Conservation (phyloP, 768 basidiomycete species). For the Suillus decipiens region DNA sequence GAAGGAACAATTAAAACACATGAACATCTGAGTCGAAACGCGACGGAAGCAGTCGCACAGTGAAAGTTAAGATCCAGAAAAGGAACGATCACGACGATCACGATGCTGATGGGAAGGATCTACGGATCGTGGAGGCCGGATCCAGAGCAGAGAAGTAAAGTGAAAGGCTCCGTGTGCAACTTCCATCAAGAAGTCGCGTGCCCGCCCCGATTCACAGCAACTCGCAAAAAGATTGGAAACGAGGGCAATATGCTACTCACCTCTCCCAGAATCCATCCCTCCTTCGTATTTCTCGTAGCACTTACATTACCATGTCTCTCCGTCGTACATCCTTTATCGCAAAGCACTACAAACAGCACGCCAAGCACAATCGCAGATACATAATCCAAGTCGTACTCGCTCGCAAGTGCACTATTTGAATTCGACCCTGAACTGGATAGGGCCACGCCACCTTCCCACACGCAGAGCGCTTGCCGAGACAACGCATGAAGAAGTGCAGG, state of each 20-base stretch:
- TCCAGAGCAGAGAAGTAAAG: not conserved
- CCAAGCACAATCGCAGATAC: constrained; percentile 61
- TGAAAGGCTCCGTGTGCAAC: not conserved
- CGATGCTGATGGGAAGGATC: constrained; percentile 1
- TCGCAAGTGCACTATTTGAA: constrained; percentile 17
- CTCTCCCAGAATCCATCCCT: constrained; percentile 7
- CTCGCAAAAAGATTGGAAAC: not conserved
- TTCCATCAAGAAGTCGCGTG: not conserved
- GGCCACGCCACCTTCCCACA: constrained; percentile 39
- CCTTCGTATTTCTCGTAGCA: not conserved
- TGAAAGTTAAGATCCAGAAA: not conserved
- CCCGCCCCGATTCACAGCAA: not conserved
- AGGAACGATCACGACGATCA: not conserved
- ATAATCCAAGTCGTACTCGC: constrained; percentile 54
- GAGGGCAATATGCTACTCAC: not conserved
- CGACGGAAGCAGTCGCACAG: not conserved
- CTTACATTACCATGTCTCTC: not conserved
- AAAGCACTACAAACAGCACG: constrained; percentile 53
- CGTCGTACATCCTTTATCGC: constrained; percentile 45
- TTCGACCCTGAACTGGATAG: not conserved
- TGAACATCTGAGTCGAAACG: not conserved
- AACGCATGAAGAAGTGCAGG: constrained; percentile 47
- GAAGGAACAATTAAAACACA: not conserved
- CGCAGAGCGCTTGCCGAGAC: constrained; percentile 47
- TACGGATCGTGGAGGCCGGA: not conserved